These are phyloP conservation scores for Vicia faba DNA, from an alignment of 306 rosid genomes.

Conservation along the genomic window DNA sequence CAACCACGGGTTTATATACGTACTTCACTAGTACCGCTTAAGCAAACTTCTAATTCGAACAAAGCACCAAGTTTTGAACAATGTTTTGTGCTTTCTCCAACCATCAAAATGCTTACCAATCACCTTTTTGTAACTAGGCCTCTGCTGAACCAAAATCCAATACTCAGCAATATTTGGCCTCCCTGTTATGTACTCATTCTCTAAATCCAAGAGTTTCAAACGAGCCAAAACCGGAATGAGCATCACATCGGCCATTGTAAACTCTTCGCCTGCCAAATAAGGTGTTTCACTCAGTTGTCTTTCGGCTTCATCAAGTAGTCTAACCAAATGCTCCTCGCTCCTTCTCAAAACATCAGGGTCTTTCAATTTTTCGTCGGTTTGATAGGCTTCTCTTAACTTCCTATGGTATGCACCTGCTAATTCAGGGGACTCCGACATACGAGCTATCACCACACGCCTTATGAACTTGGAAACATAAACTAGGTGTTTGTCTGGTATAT, in stretches of 20 bases:
- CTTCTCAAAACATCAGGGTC: constrained; percentile 52
- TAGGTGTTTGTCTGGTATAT: constrained; percentile 71
- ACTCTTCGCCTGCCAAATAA: constrained; percentile 73
- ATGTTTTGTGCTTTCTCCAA: constrained; percentile 84
- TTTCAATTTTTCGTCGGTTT: constrained; percentile 78
- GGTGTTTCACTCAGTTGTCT: constrained; percentile 57
- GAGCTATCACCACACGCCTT: constrained; percentile 76
- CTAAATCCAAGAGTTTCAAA: constrained; percentile 62
- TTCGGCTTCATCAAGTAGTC: constrained; percentile 78
- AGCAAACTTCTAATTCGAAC: constrained; percentile 73
- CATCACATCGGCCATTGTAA: constrained; percentile 86
- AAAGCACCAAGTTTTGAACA: constrained; percentile 72
- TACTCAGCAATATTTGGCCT: constrained; percentile 78
- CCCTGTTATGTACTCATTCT: constrained; percentile 59
- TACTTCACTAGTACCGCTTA: constrained; percentile 63
- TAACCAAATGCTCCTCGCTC: constrained; percentile 60
- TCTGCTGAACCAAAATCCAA: constrained; percentile 84
- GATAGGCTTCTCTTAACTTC: constrained; percentile 80
- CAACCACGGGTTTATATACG: constrained; percentile 24
- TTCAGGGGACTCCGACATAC: constrained; percentile 88
- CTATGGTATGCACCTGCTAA: constrained; percentile 79
- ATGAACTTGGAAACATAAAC: constrained; percentile 67
- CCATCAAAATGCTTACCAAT: constrained; percentile 80
- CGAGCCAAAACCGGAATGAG: constrained; percentile 75
- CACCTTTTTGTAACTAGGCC: constrained; percentile 89